A percentile compares a stretch with the other conserved stretches of the same genome.
Evolutionary conservation across 2,329 filamentous ascomycete genomes (phyloP).

Genomic region (Didymella pomorum): DNA sequence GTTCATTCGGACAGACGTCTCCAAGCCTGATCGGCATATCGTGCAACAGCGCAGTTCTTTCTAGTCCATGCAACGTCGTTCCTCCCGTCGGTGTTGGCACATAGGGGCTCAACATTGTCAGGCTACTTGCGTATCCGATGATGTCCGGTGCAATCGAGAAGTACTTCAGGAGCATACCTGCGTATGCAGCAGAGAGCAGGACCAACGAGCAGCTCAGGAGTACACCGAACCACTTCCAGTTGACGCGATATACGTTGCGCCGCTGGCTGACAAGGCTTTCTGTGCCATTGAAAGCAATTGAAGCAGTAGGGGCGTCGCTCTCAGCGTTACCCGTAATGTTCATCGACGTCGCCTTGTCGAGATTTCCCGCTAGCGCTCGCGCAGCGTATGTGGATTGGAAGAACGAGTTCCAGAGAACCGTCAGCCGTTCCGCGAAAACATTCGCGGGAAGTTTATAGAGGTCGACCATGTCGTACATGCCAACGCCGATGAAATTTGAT

Average conservation of each 20-base stretch:
- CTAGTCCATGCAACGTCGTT: slow-evolving; percentile 37
- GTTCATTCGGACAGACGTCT: slow-evolving; percentile 40
- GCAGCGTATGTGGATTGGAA: slow-evolving; percentile 41
- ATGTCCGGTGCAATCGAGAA: slow-evolving; percentile 41
- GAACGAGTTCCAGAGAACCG: slow-evolving; percentile 40
- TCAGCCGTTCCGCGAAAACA: slow-evolving; percentile 32
- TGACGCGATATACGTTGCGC: slow-evolving; percentile 28
- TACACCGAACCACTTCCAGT: slow-evolving; percentile 39
- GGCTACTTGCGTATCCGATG: slow-evolving; percentile 36
- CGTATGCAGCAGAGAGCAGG: slow-evolving; percentile 36
- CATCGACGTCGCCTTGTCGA: slow-evolving; percentile 23
- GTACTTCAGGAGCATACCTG: slow-evolving; percentile 39
- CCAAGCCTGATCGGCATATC: slow-evolving; percentile 38
- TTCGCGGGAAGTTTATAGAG: slow-evolving; percentile 31
- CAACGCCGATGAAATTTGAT: slow-evolving; percentile 30
- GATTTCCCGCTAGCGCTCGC: slow-evolving; percentile 21
- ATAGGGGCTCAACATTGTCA: slow-evolving; percentile 39
- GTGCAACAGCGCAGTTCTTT: slow-evolving; percentile 35
- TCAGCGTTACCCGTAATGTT: too few species aligned
- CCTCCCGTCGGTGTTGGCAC: slow-evolving; percentile 35
- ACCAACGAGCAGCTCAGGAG: slow-evolving; percentile 36
- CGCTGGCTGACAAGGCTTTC: slow-evolving; percentile 14
- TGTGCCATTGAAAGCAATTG: slow-evolving; percentile 30
- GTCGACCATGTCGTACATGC: slow-evolving; percentile 25
- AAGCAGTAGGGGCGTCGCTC: too few species aligned